These are phyloP conservation scores for Hortiboletus rubellus DNA, from an alignment of 1,284 basidiomycete genomes.

Conservation along the genomic window DNA sequence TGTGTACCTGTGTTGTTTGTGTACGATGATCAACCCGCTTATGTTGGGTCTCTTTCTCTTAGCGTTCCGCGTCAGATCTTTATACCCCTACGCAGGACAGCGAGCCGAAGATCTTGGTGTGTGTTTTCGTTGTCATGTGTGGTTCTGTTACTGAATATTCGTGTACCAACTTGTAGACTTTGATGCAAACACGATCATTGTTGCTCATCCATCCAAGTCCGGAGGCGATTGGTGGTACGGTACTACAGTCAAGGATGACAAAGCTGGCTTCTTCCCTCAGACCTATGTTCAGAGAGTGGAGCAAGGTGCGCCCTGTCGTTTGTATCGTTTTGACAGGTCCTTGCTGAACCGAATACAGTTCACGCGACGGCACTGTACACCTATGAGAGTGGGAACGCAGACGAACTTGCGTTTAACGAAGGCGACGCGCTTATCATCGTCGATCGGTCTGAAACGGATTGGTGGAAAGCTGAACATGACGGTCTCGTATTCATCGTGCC, in stretches of 20 bases:
- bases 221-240: constrained; percentile 95
- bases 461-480: constrained; percentile 91
- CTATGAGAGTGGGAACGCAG: constrained; percentile 67
- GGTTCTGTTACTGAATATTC: constrained; percentile 8
- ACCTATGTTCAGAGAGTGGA: constrained; percentile 79
- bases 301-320: constrained; percentile 50
- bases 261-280: constrained; percentile 88
- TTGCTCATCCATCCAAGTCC: constrained; percentile 82
- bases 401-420: constrained; percentile 82
- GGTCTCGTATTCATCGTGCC: constrained; percentile 88
- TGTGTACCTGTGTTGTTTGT: constrained; percentile 32
- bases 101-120: constrained; percentile 84
- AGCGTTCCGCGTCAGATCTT: constrained; percentile 75
- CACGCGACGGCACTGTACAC: constrained; percentile 79
- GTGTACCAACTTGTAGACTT: constrained; percentile 57
- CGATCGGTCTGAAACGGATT: constrained; percentile 79
- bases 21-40: neutral
- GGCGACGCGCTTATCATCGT: constrained; percentile 77
- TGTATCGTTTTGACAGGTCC: constrained; percentile 1
- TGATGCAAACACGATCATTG: constrained; percentile 76
- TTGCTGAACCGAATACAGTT: constrained; percentile 37
- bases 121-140: constrained; percentile 25
- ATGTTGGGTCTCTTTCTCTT: constrained; percentile 2
- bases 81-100: constrained; percentile 84
- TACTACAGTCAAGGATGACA: constrained; percentile 62